phyloP scores from a whole-genome alignment of 495 filamentous ascomycete species.

The Usnea hakonensis region DNA sequence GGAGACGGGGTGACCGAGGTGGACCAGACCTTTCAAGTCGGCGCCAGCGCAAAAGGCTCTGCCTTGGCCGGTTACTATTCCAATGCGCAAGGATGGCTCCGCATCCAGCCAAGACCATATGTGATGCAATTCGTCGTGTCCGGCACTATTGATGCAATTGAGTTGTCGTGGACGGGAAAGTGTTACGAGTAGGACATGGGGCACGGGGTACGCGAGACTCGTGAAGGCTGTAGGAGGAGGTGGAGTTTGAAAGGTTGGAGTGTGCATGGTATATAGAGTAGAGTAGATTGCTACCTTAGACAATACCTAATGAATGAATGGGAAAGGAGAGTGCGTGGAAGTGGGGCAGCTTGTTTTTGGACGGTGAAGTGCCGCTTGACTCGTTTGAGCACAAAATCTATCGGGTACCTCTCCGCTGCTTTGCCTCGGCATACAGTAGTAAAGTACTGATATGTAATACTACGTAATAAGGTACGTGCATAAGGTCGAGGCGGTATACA shows the following conservation, averaged over 20 bases:
- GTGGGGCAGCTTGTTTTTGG: neutral
- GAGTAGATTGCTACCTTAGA: neutral
- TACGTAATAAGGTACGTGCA: too few species aligned
- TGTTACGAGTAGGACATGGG: constrained; percentile 43
- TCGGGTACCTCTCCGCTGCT: neutral
- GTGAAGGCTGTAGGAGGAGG: constrained; percentile 36
- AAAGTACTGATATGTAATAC: too few species aligned
- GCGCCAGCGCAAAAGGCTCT: constrained; percentile 54
- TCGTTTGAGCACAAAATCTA: too few species aligned
- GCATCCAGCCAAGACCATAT: constrained; percentile 51
- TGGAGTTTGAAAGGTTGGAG: constrained; percentile 28
- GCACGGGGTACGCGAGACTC: constrained; percentile 38
- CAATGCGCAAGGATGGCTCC: constrained; percentile 47
- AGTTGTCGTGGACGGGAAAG: constrained; percentile 41
- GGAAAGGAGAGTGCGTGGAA: neutral
- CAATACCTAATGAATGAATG: too few species aligned
- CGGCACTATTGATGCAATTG: constrained; percentile 44
- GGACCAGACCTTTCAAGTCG: constrained; percentile 46
- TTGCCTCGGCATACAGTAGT: neutral
- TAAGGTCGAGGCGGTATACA: too few species aligned
- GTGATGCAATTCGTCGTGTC: constrained; percentile 44
- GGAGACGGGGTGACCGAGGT: too few species aligned
- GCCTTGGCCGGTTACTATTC: constrained; percentile 48
- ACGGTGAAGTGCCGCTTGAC: neutral
- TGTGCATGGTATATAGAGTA: neutral